Conservation (phyloP, 2,329 filamentous ascomycete species). For the Phoma sp. region DNA sequence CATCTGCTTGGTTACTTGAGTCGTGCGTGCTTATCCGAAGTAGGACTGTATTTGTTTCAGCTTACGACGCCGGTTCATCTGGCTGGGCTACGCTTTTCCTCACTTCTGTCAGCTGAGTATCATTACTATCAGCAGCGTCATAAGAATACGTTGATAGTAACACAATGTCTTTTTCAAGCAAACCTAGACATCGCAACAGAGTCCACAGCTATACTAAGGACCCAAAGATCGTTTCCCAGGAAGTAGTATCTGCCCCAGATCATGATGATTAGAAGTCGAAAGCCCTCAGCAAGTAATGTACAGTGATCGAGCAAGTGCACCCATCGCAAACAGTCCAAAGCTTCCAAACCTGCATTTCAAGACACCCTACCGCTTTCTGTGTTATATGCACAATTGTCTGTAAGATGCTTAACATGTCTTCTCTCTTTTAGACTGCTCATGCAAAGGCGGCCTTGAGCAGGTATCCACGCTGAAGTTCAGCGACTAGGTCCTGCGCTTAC, state of each 20-base stretch:
- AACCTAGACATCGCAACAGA: not conserved
- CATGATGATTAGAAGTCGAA: not conserved
- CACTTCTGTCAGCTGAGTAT: not conserved
- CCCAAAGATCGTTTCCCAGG: not conserved
- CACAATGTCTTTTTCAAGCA: not conserved
- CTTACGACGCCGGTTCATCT: conserved; percentile 4
- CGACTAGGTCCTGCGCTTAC: conserved; percentile 8
- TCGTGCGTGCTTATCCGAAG: not conserved
- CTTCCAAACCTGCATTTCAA: not conserved
- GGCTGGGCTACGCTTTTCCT: not conserved
- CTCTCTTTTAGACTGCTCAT: not conserved
- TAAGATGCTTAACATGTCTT: not conserved
- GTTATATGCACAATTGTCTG: no score
- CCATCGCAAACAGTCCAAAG: not conserved
- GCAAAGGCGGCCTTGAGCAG: conserved; percentile 17
- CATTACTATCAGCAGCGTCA: not conserved
- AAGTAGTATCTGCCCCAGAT: not conserved
- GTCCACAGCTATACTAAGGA: not conserved
- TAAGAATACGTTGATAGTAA: not conserved
- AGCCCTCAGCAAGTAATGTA: not conserved
- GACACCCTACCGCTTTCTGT: not conserved
- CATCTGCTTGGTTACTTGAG: not conserved
- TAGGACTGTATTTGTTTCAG: not conserved
- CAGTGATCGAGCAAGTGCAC: not conserved
- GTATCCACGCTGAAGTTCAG: conserved; percentile 10